Conservation (phyloP, 148 eudicot genomes). For the Cornus suecica region DNA sequence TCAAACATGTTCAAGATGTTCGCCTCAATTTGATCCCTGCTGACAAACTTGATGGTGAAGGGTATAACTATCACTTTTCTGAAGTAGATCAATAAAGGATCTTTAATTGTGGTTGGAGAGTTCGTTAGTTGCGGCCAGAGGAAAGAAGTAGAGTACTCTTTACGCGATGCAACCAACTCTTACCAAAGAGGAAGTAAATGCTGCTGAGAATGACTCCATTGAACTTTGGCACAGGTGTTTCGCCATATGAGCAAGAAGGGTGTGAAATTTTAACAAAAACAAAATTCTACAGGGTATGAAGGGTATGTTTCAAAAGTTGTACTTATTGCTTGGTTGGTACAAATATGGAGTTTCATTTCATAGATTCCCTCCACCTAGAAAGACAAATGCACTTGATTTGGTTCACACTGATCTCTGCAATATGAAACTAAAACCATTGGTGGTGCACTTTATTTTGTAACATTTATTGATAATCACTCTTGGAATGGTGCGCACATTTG, state of each 20-base stretch:
- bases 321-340: background rate
- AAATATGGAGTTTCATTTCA: background rate
- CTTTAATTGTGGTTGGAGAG: background rate
- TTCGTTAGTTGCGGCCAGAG: background rate
- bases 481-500: background rate
- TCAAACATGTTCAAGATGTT: slow-evolving; percentile 6
- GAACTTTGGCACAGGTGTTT: background rate
- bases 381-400: background rate
- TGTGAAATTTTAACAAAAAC: background rate
- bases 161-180: background rate
- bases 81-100: background rate
- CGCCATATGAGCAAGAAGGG: background rate
- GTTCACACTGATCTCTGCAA: background rate
- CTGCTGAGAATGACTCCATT: background rate
- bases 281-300: background rate
- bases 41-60: background rate
- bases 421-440: background rate
- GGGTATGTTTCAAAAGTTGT: background rate
- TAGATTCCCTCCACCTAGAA: background rate
- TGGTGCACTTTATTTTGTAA: background rate
- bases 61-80: background rate
- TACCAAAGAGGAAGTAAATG: background rate
- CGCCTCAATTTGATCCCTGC: background rate
- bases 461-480: background rate
- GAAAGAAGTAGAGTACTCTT: background rate